These are phyloP conservation scores for Apiospora koreana DNA, from an alignment of 2,329 filamentous ascomycete species.

Conservation along the genomic window DNA sequence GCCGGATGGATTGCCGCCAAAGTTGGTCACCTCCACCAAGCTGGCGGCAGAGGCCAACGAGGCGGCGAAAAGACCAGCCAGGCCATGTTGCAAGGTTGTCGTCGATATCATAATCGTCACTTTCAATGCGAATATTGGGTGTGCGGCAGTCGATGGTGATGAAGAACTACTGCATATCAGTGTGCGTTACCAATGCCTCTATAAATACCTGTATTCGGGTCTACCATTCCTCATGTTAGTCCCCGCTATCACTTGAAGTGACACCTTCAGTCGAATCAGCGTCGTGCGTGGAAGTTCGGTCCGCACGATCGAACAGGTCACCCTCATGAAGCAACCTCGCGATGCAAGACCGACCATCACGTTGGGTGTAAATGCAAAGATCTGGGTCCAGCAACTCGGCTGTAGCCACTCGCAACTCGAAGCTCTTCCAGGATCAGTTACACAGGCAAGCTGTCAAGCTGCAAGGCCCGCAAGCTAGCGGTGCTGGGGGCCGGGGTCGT, in stretches of 20 bases:
- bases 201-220: neutral
- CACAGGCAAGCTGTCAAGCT: neutral
- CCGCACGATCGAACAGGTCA: neutral
- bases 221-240: neutral
- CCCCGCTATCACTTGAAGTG: neutral
- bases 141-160: neutral
- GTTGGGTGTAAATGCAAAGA: neutral
- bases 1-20: slow-evolving; percentile 38
- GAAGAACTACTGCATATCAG: neutral
- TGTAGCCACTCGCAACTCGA: neutral
- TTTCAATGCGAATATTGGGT: neutral
- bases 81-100: neutral
- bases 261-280: neutral
- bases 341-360: neutral
- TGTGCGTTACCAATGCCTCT: neutral
- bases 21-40: slow-evolving; percentile 28
- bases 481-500: neutral
- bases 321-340: neutral
- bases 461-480: neutral
- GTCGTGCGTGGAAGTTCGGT: neutral
- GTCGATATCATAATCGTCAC: neutral
- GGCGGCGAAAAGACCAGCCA: neutral
- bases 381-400: neutral
- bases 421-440: neutral
- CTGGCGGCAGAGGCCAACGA: slow-evolving; percentile 14